These are phyloP conservation scores for Crithidia mellificae DNA, from an alignment of 208 protist genomes.

Conservation along the genomic window DNA sequence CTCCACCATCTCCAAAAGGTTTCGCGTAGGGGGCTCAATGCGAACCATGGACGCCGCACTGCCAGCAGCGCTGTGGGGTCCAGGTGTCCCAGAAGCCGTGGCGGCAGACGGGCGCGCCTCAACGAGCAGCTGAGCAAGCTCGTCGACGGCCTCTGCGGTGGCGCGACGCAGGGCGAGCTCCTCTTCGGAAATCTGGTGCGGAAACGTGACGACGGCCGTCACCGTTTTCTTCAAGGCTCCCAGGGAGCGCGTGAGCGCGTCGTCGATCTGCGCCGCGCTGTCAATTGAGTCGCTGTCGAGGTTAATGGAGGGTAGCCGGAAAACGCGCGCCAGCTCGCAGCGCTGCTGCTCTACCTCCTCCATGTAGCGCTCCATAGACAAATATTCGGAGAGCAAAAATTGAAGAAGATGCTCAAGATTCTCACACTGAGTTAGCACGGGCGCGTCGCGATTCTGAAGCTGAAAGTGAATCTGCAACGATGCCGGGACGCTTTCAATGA, in stretches of 20 bases:
- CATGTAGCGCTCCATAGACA: constrained; percentile 39
- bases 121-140: constrained; percentile 71
- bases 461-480: constrained; percentile 38
- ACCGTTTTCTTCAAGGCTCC: constrained; percentile 36
- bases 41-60: constrained; percentile 22
- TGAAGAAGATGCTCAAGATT: constrained; percentile 17
- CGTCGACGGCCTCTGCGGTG: constrained; percentile 43
- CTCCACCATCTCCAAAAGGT: constrained; percentile 68
- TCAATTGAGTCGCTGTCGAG: background rate
- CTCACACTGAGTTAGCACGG: constrained; percentile 16
- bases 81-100: constrained; percentile 11
- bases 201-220: constrained; percentile 31
- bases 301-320: constrained; percentile 2
- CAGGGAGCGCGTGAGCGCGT: constrained; percentile 24
- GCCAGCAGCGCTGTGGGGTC: background rate
- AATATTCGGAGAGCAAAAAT: constrained; percentile 34
- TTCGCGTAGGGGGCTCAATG: constrained; percentile 60
- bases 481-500: constrained; percentile 30
- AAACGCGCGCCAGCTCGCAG: constrained; percentile 14
- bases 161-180: constrained; percentile 30
- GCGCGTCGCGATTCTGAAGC: constrained; percentile 18
- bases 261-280: constrained; percentile 16
- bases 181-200: constrained; percentile 35
- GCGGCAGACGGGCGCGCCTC: constrained; percentile 8
- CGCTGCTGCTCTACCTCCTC: constrained; percentile 28